Base-by-base conservation (phyloP, 2,329 filamentous ascomycete genomes). In the Pseudogymnoascus verrucosus region DNA sequence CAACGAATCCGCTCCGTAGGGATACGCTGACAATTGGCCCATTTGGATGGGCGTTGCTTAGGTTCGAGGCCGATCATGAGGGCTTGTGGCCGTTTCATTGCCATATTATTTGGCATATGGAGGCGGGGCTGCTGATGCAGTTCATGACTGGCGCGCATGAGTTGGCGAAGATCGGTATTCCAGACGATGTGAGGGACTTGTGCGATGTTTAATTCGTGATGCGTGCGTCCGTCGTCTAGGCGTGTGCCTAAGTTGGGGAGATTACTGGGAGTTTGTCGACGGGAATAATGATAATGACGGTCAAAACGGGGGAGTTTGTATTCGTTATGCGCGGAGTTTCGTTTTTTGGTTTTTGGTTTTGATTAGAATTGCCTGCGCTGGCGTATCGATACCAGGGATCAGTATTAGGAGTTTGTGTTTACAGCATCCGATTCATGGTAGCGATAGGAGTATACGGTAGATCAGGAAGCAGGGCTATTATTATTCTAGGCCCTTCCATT, bases 41-140 rank as follows among this genome's bases (percentile, higher is more conserved):
- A 0, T 84, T 80, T 61, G 81, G 80, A 0, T 85, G 82, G 82
- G 74, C 78, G 1, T 68, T 82, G n/a, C 71, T 86, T 11, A 74
- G 83, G 63, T 78, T 85, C 12, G 75, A 83, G 2, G 77, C 83
- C 0, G 82, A 86, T 65, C 86, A 85, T 68, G 79, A 83, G 0
- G 84, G 84, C 0, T 67, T 82, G 1, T 86, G 84, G 83, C 77
- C 80, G 0, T 78, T 86, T 21, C 83, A 85, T 69, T 86, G 83
- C 67, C 83, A 86, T 67, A 79, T 84, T 64, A 75, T 77, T 0
- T 86, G 84, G 84, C 84, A 86, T 68, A 76, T 78, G 0, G 82
- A 84, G 67, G 79, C 82, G 1, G 83, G 84, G 1, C 78, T 86
- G 76, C 64, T 80, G 34, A 87, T 87, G 84, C 82, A 85, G 71